These are phyloP conservation scores for Chaetomium sp. DNA, from an alignment of 2,329 filamentous ascomycete genomes.

Conservation along the genomic window DNA sequence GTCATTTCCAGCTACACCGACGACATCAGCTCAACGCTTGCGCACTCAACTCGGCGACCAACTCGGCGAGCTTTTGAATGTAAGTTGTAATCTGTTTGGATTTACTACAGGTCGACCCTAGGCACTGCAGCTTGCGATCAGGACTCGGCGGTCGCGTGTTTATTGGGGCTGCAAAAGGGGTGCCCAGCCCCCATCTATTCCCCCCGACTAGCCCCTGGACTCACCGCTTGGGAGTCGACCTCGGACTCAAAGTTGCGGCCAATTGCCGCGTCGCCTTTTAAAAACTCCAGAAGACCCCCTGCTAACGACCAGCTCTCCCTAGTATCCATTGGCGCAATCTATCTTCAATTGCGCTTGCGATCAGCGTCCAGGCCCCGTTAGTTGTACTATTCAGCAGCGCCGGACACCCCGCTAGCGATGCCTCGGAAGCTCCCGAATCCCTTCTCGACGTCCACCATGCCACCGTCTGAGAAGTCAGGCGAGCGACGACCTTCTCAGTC, in stretches of 20 bases:
- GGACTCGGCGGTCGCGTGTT: neutral
- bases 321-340: slow-evolving; percentile 28
- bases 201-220: neutral
- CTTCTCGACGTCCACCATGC: slow-evolving; percentile 55
- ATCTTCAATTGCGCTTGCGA: slow-evolving; percentile 18
- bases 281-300: neutral
- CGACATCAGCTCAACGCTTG: neutral
- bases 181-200: neutral
- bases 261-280: neutral
- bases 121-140: neutral
- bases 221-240: slow-evolving; percentile 8
- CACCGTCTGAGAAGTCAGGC: slow-evolving; percentile 51
- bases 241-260: neutral
- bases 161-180: slow-evolving; percentile 10
- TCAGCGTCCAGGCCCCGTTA: neutral
- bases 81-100: slow-evolving; percentile 2
- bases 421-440: slow-evolving; percentile 62
- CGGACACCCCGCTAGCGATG: slow-evolving; percentile 46
- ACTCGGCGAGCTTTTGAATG: neutral
- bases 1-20: neutral
- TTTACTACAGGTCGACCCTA: neutral
- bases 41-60: neutral
- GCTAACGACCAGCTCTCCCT: slow-evolving; percentile 16
- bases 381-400: neutral
- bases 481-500: slow-evolving; percentile 63